Evolutionary conservation across 2,329 filamentous ascomycete genomes (phyloP).

Genomic region (Aspergillus sp.): DNA sequence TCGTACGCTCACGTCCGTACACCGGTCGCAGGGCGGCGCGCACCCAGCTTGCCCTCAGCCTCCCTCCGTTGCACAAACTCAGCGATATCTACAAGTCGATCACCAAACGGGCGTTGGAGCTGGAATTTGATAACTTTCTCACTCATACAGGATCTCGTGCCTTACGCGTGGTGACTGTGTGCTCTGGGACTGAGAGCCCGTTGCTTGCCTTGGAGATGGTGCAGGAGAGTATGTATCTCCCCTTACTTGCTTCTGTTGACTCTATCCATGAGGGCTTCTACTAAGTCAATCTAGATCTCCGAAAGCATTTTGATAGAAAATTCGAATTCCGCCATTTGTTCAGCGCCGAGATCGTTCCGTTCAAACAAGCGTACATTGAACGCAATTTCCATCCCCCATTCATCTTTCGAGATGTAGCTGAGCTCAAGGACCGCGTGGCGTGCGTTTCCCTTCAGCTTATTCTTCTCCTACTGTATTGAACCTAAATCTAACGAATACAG

Average conservation of each 20-base stretch:
- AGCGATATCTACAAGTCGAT: conserved; percentile 31
- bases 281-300: conserved; percentile 27
- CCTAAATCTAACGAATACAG: conserved; percentile 31
- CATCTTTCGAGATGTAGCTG: conserved; percentile 60
- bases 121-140: conserved; percentile 47
- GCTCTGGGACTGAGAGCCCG: conserved; percentile 75
- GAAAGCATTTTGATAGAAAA: conserved; percentile 28
- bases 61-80: conserved; percentile 27
- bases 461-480: neutral
- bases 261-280: neutral
- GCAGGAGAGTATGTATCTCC: conserved; percentile 41
- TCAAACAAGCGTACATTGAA: conserved; percentile 65
- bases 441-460: conserved; percentile 34
- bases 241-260: neutral
- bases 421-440: conserved; percentile 52
- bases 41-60: conserved; percentile 17
- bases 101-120: conserved; percentile 20
- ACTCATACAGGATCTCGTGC: conserved; percentile 31
- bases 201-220: conserved; percentile 64
- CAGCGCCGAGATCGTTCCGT: conserved; percentile 62
- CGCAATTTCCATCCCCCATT: conserved; percentile 55
- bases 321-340: conserved; percentile 57
- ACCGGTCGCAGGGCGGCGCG: conserved; percentile 5
- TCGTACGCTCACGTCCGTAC: conserved; percentile 16
- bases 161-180: conserved; percentile 68